These are phyloP conservation scores for Pythium pyrilobum DNA, from an alignment of 352 stramenopile species.

Conservation along the genomic window DNA sequence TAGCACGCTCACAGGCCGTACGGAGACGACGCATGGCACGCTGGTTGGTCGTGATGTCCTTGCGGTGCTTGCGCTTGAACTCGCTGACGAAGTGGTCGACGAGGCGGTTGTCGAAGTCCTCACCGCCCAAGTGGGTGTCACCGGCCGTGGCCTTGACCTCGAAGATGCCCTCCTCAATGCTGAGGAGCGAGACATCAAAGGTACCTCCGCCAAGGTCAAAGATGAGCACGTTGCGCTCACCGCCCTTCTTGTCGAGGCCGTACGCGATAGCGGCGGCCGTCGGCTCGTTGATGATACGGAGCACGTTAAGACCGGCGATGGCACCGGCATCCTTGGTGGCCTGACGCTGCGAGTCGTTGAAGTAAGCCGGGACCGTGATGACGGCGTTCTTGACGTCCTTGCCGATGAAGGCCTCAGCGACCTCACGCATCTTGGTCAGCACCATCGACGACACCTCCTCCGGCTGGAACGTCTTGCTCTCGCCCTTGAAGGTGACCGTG, in stretches of 20 bases:
- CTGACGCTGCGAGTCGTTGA: constrained; percentile 26
- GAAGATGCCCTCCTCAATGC: constrained; percentile 95
- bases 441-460: constrained; percentile 69
- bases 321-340: constrained; percentile 24
- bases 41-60: constrained; percentile 88
- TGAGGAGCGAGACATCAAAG: constrained; percentile 93
- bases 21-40: constrained; percentile 87
- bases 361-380: constrained; percentile 24
- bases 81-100: constrained; percentile 92
- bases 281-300: constrained; percentile 91
- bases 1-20: constrained; percentile 92
- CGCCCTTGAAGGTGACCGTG: constrained; percentile 26
- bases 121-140: constrained; percentile 91
- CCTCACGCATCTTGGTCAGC: constrained; percentile 48
- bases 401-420: constrained; percentile 29
- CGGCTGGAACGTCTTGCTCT: constrained; percentile 47
- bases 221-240: constrained; percentile 94
- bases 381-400: constrained; percentile 24
- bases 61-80: constrained; percentile 90
- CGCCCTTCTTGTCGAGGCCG: constrained; percentile 93
- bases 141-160: constrained; percentile 94
- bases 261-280: constrained; percentile 94
- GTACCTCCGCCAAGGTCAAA: constrained; percentile 96
- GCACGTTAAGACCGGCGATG: constrained; percentile 24
- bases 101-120: constrained; percentile 95